Base-by-base conservation (phyloP, 768 basidiomycete genomes). In the Galerina sulciceps region DNA sequence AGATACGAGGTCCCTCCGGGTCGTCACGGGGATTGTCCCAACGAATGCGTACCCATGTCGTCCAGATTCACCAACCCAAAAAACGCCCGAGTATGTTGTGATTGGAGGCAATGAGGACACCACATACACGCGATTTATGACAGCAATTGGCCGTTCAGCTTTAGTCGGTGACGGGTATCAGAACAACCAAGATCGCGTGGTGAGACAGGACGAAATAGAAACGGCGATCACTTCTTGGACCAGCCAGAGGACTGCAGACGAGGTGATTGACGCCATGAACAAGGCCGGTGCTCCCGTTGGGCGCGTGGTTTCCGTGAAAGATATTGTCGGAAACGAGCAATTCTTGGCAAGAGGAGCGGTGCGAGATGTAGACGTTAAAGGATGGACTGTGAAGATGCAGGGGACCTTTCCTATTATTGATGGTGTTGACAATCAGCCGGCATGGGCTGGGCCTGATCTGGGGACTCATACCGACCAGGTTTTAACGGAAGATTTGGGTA, bases 21-120 rank as follows among this genome's bases (percentile, higher is more conserved):
- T 89, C 88, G 6, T 89, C 26, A 90, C 88, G 0, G 88, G 89
- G 1, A 89, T 90, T 38, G 89, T 90, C 8, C 88, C 89, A 0
- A 89, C 87, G 10, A 90, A 90, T 63, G 88, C 87, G 4, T 89
- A 88, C 67, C 88, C 87, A 3, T 89, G 88, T 71, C 75, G 79
- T 22, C 81, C 86, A 8, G 74, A 81, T 10, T 71, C 77, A 13
- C 59, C 76, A 36, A 58, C 80, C 0, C 76, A 80, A 1, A 57
- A 65, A 1, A 70, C 72, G 0, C 82, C 82, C 0, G 78, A 79
- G 4, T 90, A 86, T 66, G 77, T 89, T 53, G 86, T 90, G 63
- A 88, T 90, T 62, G 88, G 88, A 37, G 88, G 85, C 23, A 90
- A 90, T 62, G 86, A 86, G 0, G 89, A 90, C 69, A 79, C 84